Evolutionary conservation across 331 rosid genomes (phyloP).

Genomic region (Rosa hybrid): DNA sequence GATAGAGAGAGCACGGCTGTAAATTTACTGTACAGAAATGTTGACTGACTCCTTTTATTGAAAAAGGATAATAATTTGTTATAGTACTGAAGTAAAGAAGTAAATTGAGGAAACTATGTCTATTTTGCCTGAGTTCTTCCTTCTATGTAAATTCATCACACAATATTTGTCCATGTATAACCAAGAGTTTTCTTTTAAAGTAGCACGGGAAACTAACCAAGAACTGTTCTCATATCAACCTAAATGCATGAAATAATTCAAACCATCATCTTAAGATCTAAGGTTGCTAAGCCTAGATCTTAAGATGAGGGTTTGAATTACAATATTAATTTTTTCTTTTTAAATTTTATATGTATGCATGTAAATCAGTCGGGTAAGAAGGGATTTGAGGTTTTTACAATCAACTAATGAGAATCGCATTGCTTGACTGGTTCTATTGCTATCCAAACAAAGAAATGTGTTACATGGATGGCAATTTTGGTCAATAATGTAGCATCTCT

Average conservation of each 20-base stretch:
- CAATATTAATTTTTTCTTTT: no score
- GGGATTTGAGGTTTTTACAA: no score
- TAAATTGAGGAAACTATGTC: background rate
- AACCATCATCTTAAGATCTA: background rate
- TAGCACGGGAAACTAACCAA: slow-evolving; percentile 5
- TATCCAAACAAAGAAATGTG: no score
- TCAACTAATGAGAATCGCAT: no score
- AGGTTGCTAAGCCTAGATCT: no score
- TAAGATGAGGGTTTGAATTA: no score
- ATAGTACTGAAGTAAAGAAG: background rate
- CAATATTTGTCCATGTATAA: background rate
- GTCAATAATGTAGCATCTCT: no score
- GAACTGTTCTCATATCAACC: background rate
- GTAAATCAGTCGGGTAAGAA: no score
- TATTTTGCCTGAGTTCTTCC: background rate
- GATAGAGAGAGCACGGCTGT: background rate
- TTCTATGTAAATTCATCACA: background rate
- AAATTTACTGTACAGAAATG: background rate
- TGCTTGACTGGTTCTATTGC: no score
- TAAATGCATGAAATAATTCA: background rate
- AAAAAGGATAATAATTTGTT: background rate
- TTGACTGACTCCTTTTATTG: background rate
- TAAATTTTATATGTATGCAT: no score
- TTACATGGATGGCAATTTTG: no score
- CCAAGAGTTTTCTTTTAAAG: background rate